Conservation (phyloP, 208 protist genomes). For the Acanthamoeba quina region DNA sequence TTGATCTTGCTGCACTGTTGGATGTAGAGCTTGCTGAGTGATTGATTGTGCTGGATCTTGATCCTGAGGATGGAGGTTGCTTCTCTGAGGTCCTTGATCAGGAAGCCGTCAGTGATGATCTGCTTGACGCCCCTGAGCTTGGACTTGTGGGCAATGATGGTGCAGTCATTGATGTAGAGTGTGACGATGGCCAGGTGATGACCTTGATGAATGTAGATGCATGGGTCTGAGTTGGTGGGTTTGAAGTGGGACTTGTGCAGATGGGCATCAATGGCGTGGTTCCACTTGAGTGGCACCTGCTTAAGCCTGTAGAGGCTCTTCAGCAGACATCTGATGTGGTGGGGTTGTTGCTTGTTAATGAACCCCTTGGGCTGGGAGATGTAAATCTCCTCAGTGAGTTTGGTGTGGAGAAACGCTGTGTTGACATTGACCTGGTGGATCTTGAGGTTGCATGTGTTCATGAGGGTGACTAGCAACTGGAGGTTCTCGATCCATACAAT, state of each 20-base stretch:
- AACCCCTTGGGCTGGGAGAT: constrained; percentile 35
- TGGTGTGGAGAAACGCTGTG: not conserved
- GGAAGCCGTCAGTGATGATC: not conserved
- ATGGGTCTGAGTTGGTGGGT: not conserved
- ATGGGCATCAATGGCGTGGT: not conserved
- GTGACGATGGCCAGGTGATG: not conserved
- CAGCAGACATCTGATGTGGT: not conserved
- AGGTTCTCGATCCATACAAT: not conserved
- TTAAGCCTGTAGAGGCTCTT: constrained; percentile 57
- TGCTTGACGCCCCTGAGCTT: not conserved
- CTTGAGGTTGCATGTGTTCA: not conserved
- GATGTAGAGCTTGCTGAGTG: not conserved
- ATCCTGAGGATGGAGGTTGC: no score
- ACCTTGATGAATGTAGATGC: constrained; percentile 28
- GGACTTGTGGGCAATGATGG: not conserved
- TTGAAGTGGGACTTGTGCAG: not conserved
- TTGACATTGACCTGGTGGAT: not conserved
- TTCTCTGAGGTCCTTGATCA: not conserved
- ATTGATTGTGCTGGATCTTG: no score
- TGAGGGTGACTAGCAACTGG: not conserved
- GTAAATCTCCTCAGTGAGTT: constrained; percentile 31
- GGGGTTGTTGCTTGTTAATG: not conserved
- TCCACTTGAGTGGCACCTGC: not conserved
- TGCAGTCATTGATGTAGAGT: constrained; percentile 45
- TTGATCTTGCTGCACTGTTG: not conserved